phyloP scores from a whole-genome alignment of 1,139 yeast genomes.

The Geotrichum restrictum region DNA sequence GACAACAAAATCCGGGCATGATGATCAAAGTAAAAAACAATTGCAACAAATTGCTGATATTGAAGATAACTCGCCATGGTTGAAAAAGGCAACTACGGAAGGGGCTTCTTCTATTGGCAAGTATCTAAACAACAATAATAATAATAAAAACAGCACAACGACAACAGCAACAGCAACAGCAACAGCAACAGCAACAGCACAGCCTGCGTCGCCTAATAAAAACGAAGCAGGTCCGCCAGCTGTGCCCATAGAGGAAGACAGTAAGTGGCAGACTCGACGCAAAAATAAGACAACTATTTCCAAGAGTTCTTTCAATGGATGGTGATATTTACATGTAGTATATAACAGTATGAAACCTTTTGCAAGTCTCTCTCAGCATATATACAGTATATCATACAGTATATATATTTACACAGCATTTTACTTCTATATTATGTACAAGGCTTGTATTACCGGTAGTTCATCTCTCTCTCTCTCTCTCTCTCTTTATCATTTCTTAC shows the following conservation, averaged over 20 bases:
- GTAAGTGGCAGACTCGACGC: constrained; percentile 17
- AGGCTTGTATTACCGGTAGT: neutral
- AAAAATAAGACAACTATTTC: constrained; percentile 25
- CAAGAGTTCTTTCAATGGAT: constrained; percentile 30
- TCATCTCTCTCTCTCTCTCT: too few species aligned
- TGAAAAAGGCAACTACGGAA: constrained; percentile 17
- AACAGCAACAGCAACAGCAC: neutral
- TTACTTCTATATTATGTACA: constrained; percentile 17
- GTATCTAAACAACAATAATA: constrained; percentile 9
- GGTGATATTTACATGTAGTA: constrained; percentile 23
- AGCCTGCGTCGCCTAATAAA: too few species aligned
- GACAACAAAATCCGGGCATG: too few species aligned
- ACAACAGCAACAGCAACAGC: neutral
- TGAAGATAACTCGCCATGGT: constrained; percentile 32
- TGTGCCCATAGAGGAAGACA: constrained; percentile 13
- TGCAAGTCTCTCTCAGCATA: too few species aligned
- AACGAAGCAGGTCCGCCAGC: neutral
- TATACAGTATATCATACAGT: too few species aligned
- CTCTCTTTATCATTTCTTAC: constrained; percentile 15
- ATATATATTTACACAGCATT: too few species aligned
- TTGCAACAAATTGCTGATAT: neutral
- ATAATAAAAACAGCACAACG: too few species aligned
- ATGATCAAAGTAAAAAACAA: too few species aligned
- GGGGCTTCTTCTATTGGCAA: constrained; percentile 17
- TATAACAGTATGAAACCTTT: too few species aligned